These are phyloP conservation scores for Trichocomaceae sp. DNA, from an alignment of 2,329 filamentous ascomycete species.

Conservation along the genomic window DNA sequence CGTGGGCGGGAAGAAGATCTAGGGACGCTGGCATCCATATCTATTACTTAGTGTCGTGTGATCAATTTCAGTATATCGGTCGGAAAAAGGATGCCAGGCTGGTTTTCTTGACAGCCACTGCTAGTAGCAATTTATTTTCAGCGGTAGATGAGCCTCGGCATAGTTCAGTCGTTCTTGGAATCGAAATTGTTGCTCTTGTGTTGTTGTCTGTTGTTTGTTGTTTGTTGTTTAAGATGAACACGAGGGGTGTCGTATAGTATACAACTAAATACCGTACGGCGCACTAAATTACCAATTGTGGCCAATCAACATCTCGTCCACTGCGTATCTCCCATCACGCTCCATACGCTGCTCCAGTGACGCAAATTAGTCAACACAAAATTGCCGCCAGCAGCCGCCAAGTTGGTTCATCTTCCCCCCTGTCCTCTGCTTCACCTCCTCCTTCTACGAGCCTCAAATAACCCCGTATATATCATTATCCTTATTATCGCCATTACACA, in stretches of 20 bases:
- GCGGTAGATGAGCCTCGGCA: not conserved
- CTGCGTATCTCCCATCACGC: not conserved
- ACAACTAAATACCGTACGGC: not conserved
- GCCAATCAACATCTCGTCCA: not conserved
- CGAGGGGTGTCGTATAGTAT: not conserved
- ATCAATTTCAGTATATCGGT: not conserved
- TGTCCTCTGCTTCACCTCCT: not conserved
- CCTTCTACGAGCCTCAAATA: not conserved
- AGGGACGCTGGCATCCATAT: slow-evolving; percentile 28
- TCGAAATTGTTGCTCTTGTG: not conserved
- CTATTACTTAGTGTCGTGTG: not conserved
- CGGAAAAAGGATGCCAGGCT: not conserved
- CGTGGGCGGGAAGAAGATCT: slow-evolving; percentile 57
- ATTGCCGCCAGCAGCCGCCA: not conserved
- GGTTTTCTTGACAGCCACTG: not conserved
- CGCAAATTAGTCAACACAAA: not conserved
- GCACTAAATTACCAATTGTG: not conserved
- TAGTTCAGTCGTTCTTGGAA: too few relatives aligned
- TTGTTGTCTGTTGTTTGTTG: too few relatives aligned
- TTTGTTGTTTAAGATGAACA: not conserved
- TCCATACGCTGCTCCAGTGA: not conserved
- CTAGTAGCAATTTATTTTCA: too few relatives aligned
- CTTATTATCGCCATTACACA: not conserved
- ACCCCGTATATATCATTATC: not conserved
- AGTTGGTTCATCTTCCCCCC: not conserved